Evolutionary conservation across 129 eudicot species (phyloP).

Genomic region (Pittosporum tobira): DNA sequence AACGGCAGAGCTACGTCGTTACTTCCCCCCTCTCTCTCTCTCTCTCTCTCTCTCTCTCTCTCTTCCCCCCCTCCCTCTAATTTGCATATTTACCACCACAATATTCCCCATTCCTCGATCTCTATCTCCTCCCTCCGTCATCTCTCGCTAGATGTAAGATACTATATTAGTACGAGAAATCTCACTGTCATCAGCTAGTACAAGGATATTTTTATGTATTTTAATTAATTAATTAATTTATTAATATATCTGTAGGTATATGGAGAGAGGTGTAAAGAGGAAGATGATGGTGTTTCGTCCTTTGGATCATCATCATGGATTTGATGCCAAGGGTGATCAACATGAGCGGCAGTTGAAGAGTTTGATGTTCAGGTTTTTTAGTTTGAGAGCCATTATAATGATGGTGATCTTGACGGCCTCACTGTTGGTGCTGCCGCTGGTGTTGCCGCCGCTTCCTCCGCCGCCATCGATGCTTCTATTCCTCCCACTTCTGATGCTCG

Average conservation of each 20-base stretch:
- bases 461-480: slow-evolving; percentile 34
- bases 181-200: too few relatives aligned
- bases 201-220: too few relatives aligned
- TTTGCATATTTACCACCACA: too few relatives aligned
- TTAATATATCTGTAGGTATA: background rate
- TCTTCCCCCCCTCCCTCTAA: too few relatives aligned
- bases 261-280: background rate
- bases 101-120: background rate
- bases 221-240: background rate
- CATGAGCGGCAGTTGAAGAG: background rate
- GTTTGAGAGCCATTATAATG: background rate
- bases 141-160: too few relatives aligned
- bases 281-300: background rate
- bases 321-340: background rate
- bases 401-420: slow-evolving; percentile 27
- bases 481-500: slow-evolving; percentile 33
- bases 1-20: background rate
- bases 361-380: background rate
- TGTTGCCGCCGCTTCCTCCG: slow-evolving; percentile 55
- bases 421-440: slow-evolving; percentile 27
- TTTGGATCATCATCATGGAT: background rate
- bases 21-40: too few relatives aligned
- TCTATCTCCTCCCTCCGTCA: background rate
- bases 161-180: too few relatives aligned
- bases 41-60: background rate